A percentile compares a stretch with the other conserved stretches of the same genome.
Evolutionary conservation across 2,329 filamentous ascomycete genomes (phyloP).

Genomic region (Fonsecaea multimorphosa): DNA sequence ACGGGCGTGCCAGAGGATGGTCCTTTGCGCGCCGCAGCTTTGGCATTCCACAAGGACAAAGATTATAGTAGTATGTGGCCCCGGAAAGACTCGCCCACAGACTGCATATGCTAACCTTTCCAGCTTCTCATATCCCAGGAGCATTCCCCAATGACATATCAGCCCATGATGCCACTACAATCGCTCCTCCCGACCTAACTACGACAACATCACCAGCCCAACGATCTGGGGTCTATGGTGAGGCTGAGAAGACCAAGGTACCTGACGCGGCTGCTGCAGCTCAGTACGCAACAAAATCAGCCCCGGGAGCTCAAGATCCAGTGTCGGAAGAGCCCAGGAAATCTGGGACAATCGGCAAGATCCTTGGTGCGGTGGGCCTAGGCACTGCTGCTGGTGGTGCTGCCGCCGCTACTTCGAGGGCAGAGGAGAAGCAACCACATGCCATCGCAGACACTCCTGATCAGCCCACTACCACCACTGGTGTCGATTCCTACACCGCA

Average conservation of each 20-base stretch:
- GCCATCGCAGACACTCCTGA: conserved; percentile 18
- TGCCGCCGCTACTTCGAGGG: conserved; percentile 14
- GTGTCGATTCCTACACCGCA: conserved; percentile 31
- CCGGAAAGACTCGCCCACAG: not conserved
- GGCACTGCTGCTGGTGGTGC: conserved; percentile 30
- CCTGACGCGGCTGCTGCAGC: conserved; percentile 6
- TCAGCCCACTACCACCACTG: conserved; percentile 33
- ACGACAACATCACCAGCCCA: conserved; percentile 21
- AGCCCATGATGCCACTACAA: conserved; percentile 16
- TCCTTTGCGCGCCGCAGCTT: conserved; percentile 26
- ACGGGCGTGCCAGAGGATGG: conserved; percentile 29
- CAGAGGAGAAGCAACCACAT: conserved; percentile 17
- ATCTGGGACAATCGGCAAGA: conserved; percentile 30
- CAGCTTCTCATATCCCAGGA: conserved; percentile 34
- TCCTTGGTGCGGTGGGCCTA: conserved; percentile 38
- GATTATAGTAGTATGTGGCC: conserved; percentile 28
- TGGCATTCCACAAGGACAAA: conserved; percentile 29
- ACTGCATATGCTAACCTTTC: not conserved
- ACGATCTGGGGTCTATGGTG: conserved; percentile 16
- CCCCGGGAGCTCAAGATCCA: conserved; percentile 3
- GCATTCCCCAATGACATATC: conserved; percentile 30
- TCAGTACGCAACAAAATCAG: conserved; percentile 16
- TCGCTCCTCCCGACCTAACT: conserved; percentile 21
- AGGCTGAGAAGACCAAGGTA: conserved; percentile 15
- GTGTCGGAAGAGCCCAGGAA: conserved; percentile 9